Evolutionary conservation across 2,329 filamentous ascomycete species (phyloP).

Genomic region (Fusarium tupiense): DNA sequence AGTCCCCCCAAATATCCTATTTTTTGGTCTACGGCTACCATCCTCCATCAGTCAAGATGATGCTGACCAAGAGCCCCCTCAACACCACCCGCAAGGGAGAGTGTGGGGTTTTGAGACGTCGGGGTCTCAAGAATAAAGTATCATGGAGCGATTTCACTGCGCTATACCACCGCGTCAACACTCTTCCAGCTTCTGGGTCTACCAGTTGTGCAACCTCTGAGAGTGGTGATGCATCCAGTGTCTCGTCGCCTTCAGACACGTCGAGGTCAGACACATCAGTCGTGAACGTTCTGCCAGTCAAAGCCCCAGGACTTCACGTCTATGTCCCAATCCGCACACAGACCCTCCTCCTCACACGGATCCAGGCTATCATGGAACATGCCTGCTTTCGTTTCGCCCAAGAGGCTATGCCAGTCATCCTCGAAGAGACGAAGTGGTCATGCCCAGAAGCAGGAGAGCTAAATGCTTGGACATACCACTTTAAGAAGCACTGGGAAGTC

Average conservation of each 20-base stretch:
- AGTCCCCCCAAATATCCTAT: no score
- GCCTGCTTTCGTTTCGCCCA: conserved; percentile 10
- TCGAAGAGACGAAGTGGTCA: neutral
- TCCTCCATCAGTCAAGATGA: neutral
- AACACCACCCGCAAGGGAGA: neutral
- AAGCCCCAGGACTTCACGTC: neutral
- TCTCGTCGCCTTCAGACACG: neutral
- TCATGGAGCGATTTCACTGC: neutral
- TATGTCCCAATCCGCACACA: neutral
- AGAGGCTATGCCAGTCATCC: neutral
- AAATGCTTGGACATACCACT: neutral
- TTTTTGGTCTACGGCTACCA: neutral
- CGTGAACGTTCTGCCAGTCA: neutral
- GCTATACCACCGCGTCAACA: neutral
- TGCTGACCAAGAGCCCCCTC: neutral
- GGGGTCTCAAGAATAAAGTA: neutral
- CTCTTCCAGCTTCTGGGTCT: neutral
- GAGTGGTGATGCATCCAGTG: neutral
- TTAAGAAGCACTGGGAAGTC: neutral
- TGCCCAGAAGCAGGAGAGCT: conserved; percentile 13
- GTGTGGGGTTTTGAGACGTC: neutral
- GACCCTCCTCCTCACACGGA: neutral
- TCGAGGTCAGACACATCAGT: neutral
- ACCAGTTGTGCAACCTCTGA: neutral
- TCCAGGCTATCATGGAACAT: conserved; percentile 7